Conservation (phyloP, 768 basidiomycete species). For the Boletus pseudo-olivaceus region DNA sequence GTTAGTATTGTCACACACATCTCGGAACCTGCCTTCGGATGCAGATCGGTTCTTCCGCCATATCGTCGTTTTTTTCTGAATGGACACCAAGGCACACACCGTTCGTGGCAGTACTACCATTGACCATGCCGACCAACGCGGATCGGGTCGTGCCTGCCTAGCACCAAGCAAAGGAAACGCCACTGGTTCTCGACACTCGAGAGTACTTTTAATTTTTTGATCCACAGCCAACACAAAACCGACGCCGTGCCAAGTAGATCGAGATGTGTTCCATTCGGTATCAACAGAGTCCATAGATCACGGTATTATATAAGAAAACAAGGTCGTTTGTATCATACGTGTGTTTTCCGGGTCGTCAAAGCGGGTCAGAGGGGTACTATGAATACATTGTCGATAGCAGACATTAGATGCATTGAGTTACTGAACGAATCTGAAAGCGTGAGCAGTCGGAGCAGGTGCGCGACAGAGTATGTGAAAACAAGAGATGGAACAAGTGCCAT, state of each 20-base stretch:
- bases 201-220: not conserved
- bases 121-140: not conserved
- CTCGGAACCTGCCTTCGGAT: no score
- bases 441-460: slow-evolving; percentile 10
- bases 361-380: slow-evolving; percentile 2
- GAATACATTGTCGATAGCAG: slow-evolving; percentile 21
- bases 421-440: slow-evolving; percentile 6
- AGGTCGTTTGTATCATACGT: slow-evolving; percentile 8
- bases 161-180: not conserved
- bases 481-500: not conserved
- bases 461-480: slow-evolving; percentile 4
- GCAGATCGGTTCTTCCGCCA: no score
- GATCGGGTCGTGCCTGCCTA: not conserved
- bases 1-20: no score
- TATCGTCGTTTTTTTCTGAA: no score
- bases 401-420: slow-evolving; percentile 20
- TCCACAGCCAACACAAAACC: not conserved
- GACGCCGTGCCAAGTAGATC: not conserved
- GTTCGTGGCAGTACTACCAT: no score
- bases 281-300: not conserved
- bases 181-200: not conserved
- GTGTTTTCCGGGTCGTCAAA: slow-evolving; percentile 3
- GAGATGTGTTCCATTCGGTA: not conserved
- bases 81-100: no score
- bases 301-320: not conserved